These are phyloP conservation scores for Aegilops speltoides DNA, from an alignment of 176 grass and related monocot species.

Conservation along the genomic window DNA sequence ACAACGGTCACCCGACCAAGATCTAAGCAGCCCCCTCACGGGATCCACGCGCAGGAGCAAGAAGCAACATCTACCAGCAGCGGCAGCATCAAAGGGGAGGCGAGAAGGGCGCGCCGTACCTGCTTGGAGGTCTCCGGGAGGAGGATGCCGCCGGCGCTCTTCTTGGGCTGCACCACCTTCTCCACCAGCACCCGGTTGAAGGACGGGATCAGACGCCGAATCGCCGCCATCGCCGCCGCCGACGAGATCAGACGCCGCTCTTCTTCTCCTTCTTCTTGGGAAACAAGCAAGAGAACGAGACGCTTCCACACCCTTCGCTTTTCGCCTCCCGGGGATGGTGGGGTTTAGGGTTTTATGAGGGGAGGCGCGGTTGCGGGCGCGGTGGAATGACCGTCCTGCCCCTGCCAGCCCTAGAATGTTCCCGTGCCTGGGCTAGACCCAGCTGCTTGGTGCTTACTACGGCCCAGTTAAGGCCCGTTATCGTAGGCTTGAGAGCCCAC, in stretches of 20 bases:
- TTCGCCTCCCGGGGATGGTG: background rate
- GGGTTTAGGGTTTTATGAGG: conserved; percentile 56
- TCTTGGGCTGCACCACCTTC: conserved; percentile 87
- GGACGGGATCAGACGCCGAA: conserved; percentile 71
- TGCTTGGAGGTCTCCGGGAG: conserved; percentile 92
- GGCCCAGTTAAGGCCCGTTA: background rate
- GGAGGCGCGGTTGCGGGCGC: background rate
- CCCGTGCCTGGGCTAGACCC: background rate
- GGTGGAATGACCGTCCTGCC: conserved; percentile 28
- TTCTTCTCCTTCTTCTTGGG: conserved; percentile 25
- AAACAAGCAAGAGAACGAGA: conserved; percentile 22
- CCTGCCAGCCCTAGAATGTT: conserved; percentile 28
- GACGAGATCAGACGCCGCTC: conserved; percentile 55
- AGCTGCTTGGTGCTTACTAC: accelerated
- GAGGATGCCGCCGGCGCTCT: conserved; percentile 77
- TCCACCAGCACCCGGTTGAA: conserved; percentile 86
- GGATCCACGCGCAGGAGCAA: background rate
- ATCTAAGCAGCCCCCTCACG: background rate
- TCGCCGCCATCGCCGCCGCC: conserved; percentile 47
- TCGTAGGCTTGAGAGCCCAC: background rate
- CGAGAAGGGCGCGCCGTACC: conserved; percentile 15
- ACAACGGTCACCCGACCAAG: background rate
- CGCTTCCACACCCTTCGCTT: conserved; percentile 20
- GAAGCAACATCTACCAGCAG: background rate
- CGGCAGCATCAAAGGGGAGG: background rate